These are phyloP conservation scores for Leucocoprinus leucothites DNA, from an alignment of 768 basidiomycete species.

Conservation along the genomic window DNA sequence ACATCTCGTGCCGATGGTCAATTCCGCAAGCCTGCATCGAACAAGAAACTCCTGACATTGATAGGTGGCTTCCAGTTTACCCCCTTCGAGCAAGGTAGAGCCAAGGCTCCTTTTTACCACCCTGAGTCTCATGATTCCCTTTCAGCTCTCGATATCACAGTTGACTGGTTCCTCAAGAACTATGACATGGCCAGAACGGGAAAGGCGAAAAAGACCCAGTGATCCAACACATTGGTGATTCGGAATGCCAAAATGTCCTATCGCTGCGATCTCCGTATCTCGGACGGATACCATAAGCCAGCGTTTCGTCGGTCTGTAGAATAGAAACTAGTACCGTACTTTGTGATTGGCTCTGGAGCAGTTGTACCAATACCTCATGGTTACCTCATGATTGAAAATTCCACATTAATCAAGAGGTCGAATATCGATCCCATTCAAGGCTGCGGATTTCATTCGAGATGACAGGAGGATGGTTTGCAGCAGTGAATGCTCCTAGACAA, in stretches of 20 bases:
- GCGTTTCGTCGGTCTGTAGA: background rate
- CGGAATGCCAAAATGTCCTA: background rate
- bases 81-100: constrained; percentile 78
- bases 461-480: background rate
- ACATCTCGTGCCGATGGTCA: constrained; percentile 85
- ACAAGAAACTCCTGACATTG: constrained; percentile 76
- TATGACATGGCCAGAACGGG: constrained; percentile 69
- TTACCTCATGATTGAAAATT: constrained; percentile 3
- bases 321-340: background rate
- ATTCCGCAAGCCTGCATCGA: constrained; percentile 94
- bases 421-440: no score
- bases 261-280: background rate
- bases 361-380: background rate
- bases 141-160: constrained; percentile 70
- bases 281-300: background rate
- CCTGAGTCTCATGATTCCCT: constrained; percentile 6
- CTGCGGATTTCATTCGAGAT: background rate
- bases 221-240: background rate
- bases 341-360: background rate
- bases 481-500: background rate
- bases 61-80: constrained; percentile 88
- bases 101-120: background rate
- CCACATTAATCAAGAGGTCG: background rate
- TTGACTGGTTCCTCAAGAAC: constrained; percentile 87
- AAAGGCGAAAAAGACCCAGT: background rate